A percentile compares a stretch with the other conserved stretches of the same genome.
phyloP scores from a whole-genome alignment of 768 basidiomycete species.

The Candolleomyces eurysporus region DNA sequence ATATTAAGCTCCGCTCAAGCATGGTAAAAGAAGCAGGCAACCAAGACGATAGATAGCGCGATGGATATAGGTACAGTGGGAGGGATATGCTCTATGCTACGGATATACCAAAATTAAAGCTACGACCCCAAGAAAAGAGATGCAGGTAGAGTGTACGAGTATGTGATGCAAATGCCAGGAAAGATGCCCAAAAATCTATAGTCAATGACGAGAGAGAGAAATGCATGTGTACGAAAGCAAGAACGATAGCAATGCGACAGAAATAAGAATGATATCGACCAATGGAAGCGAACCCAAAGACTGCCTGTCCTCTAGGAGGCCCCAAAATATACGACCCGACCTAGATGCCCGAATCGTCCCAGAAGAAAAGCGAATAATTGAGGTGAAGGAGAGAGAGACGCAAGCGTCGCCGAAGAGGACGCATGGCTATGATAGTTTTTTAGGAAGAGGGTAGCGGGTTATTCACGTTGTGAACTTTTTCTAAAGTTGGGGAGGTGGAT shows the following conservation, averaged over 20 bases:
- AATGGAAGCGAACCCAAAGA: background rate
- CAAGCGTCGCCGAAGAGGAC: background rate
- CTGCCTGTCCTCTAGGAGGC: background rate
- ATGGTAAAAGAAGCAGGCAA: background rate
- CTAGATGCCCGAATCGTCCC: background rate
- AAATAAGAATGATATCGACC: background rate
- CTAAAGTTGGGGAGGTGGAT: background rate
- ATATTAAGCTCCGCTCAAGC: background rate
- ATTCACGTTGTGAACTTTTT: constrained; percentile 13
- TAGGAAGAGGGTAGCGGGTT: background rate
- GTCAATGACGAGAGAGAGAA: constrained; percentile 3
- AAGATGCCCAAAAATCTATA: constrained; percentile 6
- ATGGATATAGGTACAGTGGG: constrained; percentile 1
- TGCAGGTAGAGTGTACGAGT: constrained; percentile 6
- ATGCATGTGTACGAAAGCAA: constrained; percentile 12
- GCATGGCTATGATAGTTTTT: background rate
- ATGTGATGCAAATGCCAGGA: constrained; percentile 1
- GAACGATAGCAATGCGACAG: constrained; percentile 17
- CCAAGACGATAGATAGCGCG: background rate
- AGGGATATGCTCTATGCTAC: constrained; percentile 7
- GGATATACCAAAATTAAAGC: constrained; percentile 5
- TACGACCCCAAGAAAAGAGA: constrained; percentile 4
- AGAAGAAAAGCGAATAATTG: constrained; percentile 5
- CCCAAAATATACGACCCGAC: background rate
- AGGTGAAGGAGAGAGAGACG: background rate